Evolutionary conservation across 345 rosid species (phyloP).

Genomic region (Populus deltoides): DNA sequence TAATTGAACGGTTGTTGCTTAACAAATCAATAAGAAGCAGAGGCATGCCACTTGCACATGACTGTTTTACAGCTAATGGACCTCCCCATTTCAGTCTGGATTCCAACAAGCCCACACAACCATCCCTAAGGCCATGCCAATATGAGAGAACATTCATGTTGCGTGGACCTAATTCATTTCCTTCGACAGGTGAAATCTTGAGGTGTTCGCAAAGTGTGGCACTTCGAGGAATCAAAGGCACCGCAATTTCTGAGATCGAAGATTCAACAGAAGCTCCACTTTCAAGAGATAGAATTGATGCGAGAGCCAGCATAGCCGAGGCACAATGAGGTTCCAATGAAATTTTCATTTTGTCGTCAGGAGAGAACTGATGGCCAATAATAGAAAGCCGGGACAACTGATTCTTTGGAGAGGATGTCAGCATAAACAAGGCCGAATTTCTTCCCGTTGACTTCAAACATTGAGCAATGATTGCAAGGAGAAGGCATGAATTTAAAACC

Average conservation of each 20-base stretch:
- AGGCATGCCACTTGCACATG: conserved; percentile 80
- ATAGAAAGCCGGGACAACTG: conserved; percentile 78
- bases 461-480: conserved; percentile 75
- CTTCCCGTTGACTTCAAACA: conserved; percentile 82
- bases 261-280: conserved; percentile 68
- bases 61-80: conserved; percentile 74
- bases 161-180: conserved; percentile 33
- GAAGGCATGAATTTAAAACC: conserved; percentile 61
- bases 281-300: conserved; percentile 93
- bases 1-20: conserved; percentile 38
- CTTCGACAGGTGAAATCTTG: conserved; percentile 44
- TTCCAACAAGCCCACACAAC: conserved; percentile 87
- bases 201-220: conserved; percentile 75
- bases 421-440: conserved; percentile 80
- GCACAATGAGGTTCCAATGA: conserved; percentile 65
- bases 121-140: conserved; percentile 92
- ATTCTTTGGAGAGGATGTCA: conserved; percentile 79
- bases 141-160: conserved; percentile 44
- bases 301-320: conserved; percentile 89
- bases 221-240: conserved; percentile 86
- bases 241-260: conserved; percentile 66
- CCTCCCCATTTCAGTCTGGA: conserved; percentile 81
- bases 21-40: conserved; percentile 67
- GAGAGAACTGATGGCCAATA: conserved; percentile 63
- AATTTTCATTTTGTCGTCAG: conserved; percentile 56